These are phyloP conservation scores for Porcisia deanei DNA, from an alignment of 208 protist species.

Conservation along the genomic window DNA sequence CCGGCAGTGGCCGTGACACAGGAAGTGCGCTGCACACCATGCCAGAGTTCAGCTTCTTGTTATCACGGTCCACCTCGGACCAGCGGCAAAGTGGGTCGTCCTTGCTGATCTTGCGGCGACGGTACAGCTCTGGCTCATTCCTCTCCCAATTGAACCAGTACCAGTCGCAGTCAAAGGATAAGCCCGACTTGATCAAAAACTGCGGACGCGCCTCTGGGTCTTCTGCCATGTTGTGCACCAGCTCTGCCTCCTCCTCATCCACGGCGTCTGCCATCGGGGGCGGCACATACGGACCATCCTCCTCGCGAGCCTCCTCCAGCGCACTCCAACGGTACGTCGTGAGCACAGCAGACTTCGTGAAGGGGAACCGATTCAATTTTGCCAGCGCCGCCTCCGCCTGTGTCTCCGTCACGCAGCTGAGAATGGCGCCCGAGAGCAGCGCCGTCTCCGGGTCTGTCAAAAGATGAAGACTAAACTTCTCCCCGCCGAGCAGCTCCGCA, in stretches of 20 bases:
- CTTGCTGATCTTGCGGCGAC: constrained; percentile 64
- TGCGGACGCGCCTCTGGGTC: constrained; percentile 80
- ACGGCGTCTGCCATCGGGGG: constrained; percentile 47
- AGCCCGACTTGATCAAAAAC: constrained; percentile 83
- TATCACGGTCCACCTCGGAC: constrained; percentile 80
- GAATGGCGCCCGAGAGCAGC: constrained; percentile 76
- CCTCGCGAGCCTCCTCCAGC: constrained; percentile 50
- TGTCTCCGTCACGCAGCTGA: constrained; percentile 66
- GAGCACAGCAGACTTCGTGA: constrained; percentile 76
- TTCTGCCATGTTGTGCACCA: constrained; percentile 84
- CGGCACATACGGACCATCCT: constrained; percentile 70
- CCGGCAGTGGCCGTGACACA: constrained; percentile 66
- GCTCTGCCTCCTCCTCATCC: constrained; percentile 64
- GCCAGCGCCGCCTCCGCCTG: constrained; percentile 81
- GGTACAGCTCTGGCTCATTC: constrained; percentile 73
- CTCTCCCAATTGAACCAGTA: constrained; percentile 88
- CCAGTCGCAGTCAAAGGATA: constrained; percentile 76
- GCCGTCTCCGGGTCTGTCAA: constrained; percentile 61
- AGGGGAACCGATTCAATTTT: constrained; percentile 79
- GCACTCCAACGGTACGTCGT: constrained; percentile 82
- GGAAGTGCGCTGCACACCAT: constrained; percentile 72
- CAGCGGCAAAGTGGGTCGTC: constrained; percentile 70
- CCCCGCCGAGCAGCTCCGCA: constrained; percentile 64
- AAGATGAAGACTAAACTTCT: constrained; percentile 74
- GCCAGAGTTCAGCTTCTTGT: constrained; percentile 59